Conservation (phyloP, 495 filamentous ascomycete genomes). For the Oidiodendron maius region DNA sequence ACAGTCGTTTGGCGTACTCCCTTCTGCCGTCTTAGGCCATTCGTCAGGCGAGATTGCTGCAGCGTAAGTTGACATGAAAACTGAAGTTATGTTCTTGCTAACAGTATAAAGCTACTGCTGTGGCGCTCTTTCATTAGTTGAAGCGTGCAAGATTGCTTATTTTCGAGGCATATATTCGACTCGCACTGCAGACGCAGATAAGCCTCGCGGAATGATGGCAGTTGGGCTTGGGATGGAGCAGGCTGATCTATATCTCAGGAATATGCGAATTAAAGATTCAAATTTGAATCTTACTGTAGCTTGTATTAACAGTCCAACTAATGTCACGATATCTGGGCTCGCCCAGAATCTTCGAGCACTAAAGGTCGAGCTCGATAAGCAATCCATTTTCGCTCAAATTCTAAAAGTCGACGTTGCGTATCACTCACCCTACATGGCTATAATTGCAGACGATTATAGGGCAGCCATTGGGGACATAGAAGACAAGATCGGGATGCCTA, state of each 20-base stretch:
- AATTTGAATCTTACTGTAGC: slow-evolving; percentile 31
- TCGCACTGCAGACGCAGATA: slow-evolving; percentile 4
- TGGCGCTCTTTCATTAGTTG: no score
- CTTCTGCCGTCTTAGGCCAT: slow-evolving; percentile 51
- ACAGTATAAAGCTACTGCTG: no score
- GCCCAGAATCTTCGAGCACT: slow-evolving; percentile 39
- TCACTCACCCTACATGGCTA: slow-evolving; percentile 55
- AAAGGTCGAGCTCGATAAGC: slow-evolving; percentile 32
- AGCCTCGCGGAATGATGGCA: slow-evolving; percentile 40
- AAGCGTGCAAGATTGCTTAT: no score
- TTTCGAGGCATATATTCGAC: slow-evolving; percentile 19
- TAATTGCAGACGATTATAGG: slow-evolving; percentile 32
- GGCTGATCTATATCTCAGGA: slow-evolving; percentile 27
- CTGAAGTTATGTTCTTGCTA: no score
- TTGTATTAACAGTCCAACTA: slow-evolving; percentile 53
- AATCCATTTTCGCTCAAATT: slow-evolving; percentile 41
- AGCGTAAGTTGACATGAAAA: slow-evolving; percentile 43
- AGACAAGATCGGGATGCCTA: no score
- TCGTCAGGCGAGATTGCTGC: slow-evolving; percentile 59
- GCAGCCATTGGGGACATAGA: no score
- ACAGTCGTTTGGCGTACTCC: slow-evolving; percentile 43
- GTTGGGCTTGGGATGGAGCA: slow-evolving; percentile 37
- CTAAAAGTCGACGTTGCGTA: slow-evolving; percentile 53
- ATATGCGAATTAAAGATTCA: slow-evolving; percentile 6
- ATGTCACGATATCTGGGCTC: slow-evolving; percentile 53